Evolutionary conservation across 2,329 filamentous ascomycete species (phyloP).

Genomic region (Aspergillus pseudoglaucus): DNA sequence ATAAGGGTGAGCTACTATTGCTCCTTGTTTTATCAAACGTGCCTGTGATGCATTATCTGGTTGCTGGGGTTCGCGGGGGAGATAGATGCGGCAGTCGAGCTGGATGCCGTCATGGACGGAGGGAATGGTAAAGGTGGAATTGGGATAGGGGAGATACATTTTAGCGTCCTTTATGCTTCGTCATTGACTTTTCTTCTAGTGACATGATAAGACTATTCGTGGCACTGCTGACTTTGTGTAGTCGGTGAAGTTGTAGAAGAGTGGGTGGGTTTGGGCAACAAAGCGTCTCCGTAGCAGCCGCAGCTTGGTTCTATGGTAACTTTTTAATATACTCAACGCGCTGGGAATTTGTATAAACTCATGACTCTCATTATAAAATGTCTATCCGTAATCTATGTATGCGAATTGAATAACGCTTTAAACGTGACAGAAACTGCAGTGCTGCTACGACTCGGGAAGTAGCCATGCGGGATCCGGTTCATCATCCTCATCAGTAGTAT

Average conservation of each 20-base stretch:
- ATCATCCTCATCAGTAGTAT: slow-evolving; percentile 30
- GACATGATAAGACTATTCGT: too few relatives aligned
- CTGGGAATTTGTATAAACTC: too few relatives aligned
- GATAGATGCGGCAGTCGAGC: slow-evolving; percentile 78
- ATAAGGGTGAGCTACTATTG: slow-evolving; percentile 83
- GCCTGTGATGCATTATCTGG: slow-evolving; percentile 8
- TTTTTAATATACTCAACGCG: too few relatives aligned
- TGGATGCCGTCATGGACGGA: slow-evolving; percentile 71
- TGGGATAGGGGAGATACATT: slow-evolving; percentile 30
- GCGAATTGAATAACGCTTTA: too few relatives aligned
- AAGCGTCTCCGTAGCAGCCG: too few relatives aligned
- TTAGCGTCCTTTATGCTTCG: not conserved
- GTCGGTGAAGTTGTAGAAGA: too few relatives aligned
- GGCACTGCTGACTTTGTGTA: too few relatives aligned
- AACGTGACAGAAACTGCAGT: too few relatives aligned
- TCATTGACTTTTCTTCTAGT: not conserved
- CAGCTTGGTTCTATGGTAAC: too few relatives aligned
- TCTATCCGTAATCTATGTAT: too few relatives aligned
- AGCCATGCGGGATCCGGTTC: slow-evolving; percentile 41
- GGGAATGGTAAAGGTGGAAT: slow-evolving; percentile 66
- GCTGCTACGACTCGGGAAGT: slow-evolving; percentile 23
- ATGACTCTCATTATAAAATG: too few relatives aligned
- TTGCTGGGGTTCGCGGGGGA: slow-evolving; percentile 44
- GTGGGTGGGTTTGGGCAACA: too few relatives aligned
- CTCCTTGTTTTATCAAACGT: slow-evolving; percentile 42